Evolutionary conservation across 2,329 filamentous ascomycete species (phyloP), one percentile per base, ranked within the genome.

Genomic region (Fusarium coffeatum): DNA sequence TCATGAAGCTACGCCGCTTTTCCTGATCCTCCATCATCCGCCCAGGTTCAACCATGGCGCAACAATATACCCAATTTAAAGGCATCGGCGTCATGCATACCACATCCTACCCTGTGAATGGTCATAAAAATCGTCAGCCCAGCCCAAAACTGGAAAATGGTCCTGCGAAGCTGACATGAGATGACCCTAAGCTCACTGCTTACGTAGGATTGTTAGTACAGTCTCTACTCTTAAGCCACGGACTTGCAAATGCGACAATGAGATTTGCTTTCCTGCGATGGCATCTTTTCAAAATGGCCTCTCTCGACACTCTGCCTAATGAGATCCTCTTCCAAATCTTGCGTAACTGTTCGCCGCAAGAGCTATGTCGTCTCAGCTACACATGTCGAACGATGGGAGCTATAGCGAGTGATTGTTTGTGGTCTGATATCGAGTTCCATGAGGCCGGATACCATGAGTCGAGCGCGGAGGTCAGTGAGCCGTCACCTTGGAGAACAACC

Each of bases 341-440:
- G 2, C 16, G 6, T 6, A 13, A 46, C 15, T n/a, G 22, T 22
- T 37, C 48, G 15, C 55, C 62, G 0, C 63, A 66, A 27, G 55
- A 61, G 1, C 5, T 66, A 23, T 66, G 55, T 5, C 18, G n/a
- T 13, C 34, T 72, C 4, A 59, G 12, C 7, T 45, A 43, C 4
- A 57, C 46, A 2, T 71, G 59, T n/a, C 68, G 32, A 16, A 37
- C 47, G 5, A 18, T 69, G 5, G 55, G 32, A 8, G 10, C n/a
- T 4, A 6, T 71, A 3, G 49, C 55, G 1, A 23, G 43, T 8
- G n/a, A 41, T 2, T 32, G 32, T 1, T 5, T 72, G 9, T 71
- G 70, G 70, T 20, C 12, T 5, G 49, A 61, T 4, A 67, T 72
- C 9, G 68, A 72, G 13, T 40, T 72, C 9, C 71, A 72, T 16